These are phyloP conservation scores for Neofusicoccum laricinum DNA, from an alignment of 2,329 filamentous ascomycete species.

Conservation along the genomic window DNA sequence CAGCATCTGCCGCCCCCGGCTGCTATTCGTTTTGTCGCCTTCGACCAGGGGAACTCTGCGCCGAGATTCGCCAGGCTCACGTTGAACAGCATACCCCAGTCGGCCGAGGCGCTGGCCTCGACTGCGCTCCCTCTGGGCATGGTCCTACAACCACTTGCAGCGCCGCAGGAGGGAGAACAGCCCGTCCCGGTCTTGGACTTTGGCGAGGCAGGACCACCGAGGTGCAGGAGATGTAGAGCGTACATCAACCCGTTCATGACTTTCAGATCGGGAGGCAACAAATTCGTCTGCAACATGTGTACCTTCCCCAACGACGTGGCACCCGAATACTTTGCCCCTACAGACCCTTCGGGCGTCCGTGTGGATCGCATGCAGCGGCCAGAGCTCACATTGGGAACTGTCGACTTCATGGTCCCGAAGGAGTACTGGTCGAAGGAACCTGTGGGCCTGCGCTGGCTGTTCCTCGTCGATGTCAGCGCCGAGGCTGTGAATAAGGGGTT, in stretches of 20 bases:
- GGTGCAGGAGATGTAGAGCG: constrained; percentile 87
- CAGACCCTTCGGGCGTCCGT: constrained; percentile 79
- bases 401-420: constrained; percentile 95
- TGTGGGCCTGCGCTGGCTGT: constrained; percentile 81
- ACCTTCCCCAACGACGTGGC: constrained; percentile 94
- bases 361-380: constrained; percentile 86
- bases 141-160: constrained; percentile 82
- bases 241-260: constrained; percentile 99
- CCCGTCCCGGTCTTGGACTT: constrained; percentile 93
- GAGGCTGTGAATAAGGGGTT: constrained; percentile 90
- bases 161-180: constrained; percentile 77
- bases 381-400: constrained; percentile 85
- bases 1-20: constrained; percentile 88
- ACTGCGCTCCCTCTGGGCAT: constrained; percentile 86
- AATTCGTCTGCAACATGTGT: constrained; percentile 97
- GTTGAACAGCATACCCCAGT: constrained; percentile 87
- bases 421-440: constrained; percentile 98
- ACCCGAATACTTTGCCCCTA: constrained; percentile 88
- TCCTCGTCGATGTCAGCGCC: constrained; percentile 89
- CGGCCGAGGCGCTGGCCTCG: constrained; percentile 71
- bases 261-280: constrained; percentile 89
- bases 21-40: constrained; percentile 84
- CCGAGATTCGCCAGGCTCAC: constrained; percentile 91
- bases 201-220: constrained; percentile 82
- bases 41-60: constrained; percentile 93